Evolutionary conservation across 805 yeast genomes (phyloP).

Genomic region (Pichia paraexigua): DNA sequence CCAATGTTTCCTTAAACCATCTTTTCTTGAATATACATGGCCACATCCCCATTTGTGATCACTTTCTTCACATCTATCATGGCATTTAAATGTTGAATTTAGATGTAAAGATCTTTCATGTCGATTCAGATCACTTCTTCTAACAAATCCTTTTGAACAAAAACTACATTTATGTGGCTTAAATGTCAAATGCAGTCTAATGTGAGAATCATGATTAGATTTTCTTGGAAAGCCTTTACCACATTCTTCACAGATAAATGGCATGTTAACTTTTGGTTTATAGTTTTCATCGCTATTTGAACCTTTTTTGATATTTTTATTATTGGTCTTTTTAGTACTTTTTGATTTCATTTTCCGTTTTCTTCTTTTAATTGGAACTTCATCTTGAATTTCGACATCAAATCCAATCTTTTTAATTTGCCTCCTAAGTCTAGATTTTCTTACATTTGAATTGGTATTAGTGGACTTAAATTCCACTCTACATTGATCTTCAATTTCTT

Average conservation of each 20-base stretch:
- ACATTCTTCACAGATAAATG: constrained; percentile 8
- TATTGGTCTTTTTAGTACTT: background rate
- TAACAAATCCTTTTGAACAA: constrained; percentile 12
- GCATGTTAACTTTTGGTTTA: background rate
- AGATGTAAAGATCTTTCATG: constrained; percentile 11
- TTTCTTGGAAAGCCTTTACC: constrained; percentile 11
- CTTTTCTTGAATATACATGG: constrained; percentile 7
- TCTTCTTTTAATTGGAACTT: background rate
- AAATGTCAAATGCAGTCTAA: constrained; percentile 8
- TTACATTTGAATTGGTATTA: background rate
- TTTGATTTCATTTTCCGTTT: background rate
- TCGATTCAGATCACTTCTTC: constrained; percentile 11
- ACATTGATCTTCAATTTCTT: background rate
- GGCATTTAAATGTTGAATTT: constrained; percentile 5
- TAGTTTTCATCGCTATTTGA: background rate
- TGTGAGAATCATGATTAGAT: constrained; percentile 14
- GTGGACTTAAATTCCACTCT: background rate
- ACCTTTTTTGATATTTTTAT: background rate
- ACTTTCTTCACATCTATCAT: background rate
- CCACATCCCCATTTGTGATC: constrained; percentile 9
- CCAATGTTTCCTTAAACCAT: constrained; percentile 11
- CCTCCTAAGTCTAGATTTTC: background rate
- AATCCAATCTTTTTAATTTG: background rate
- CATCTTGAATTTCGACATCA: background rate
- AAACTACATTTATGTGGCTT: constrained; percentile 10